phyloP scores from a whole-genome alignment of 2,329 filamentous ascomycete species.

The Scortechinia acanthostroma region DNA sequence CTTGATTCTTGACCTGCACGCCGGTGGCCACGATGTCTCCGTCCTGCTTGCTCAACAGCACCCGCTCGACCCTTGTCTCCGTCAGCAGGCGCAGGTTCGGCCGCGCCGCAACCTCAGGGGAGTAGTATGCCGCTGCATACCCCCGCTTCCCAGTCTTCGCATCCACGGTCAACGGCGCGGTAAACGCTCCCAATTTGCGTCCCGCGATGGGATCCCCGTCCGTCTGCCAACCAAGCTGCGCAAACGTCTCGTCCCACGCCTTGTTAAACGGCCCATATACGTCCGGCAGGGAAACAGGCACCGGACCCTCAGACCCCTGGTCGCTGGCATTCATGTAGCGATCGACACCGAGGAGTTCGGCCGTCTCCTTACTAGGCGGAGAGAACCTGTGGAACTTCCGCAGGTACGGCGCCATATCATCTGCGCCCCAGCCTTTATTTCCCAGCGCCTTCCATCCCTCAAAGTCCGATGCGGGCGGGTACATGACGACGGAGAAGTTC shows the following conservation, averaged over 20 bases:
- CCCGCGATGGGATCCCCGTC: conserved; percentile 12
- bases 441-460: conserved; percentile 29
- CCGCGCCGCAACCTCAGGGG: conserved; percentile 19
- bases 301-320: not conserved
- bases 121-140: conserved; percentile 12
- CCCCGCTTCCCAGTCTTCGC: conserved; percentile 18
- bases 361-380: not conserved
- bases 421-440: conserved; percentile 29
- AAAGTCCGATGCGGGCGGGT: conserved; percentile 14
- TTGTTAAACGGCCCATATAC: not conserved
- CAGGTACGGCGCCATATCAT: conserved; percentile 26
- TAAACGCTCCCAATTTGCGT: conserved; percentile 20
- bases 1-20: conserved; percentile 6
- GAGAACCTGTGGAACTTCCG: conserved; percentile 18
- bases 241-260: not conserved
- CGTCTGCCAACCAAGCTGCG: conserved; percentile 20
- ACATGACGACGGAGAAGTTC: conserved; percentile 19
- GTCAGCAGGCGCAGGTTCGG: conserved; percentile 24
- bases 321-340: not conserved
- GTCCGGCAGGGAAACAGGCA: not conserved
- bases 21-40: not conserved
- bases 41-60: conserved; percentile 8
- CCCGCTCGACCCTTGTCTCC: conserved; percentile 20
- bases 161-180: conserved; percentile 20
- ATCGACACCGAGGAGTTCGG: not conserved